phyloP scores from a whole-genome alignment of 1,284 basidiomycete genomes.

The Puccinia hordei region DNA sequence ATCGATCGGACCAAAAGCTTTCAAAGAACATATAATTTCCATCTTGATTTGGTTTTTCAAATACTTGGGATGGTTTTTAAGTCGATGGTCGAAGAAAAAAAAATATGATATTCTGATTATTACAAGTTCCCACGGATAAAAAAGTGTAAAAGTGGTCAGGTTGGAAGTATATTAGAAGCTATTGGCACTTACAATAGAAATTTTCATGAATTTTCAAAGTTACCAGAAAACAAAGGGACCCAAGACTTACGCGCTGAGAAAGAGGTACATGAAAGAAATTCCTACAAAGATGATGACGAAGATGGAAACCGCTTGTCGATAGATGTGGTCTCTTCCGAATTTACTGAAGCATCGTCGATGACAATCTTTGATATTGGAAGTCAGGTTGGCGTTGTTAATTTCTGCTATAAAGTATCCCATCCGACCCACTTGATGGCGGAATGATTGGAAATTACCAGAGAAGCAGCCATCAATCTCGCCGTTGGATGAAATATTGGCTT shows the following conservation, averaged over 20 bases:
- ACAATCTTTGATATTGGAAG: not conserved
- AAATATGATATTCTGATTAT: conserved; percentile 69
- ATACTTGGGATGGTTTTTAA: conserved; percentile 94
- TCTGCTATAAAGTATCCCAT: not conserved
- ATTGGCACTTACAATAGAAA: not conserved
- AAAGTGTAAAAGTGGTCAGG: not conserved
- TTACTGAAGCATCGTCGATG: conserved; percentile 6
- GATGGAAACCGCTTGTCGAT: conserved; percentile 78
- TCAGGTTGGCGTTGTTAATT: not conserved
- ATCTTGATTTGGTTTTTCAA: conserved; percentile 79
- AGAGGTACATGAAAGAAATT: conserved; percentile 77
- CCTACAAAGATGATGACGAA: conserved; percentile 75
- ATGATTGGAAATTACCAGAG: not conserved
- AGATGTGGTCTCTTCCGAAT: conserved; percentile 53
- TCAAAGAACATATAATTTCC: conserved; percentile 77
- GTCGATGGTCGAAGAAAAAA: conserved; percentile 90
- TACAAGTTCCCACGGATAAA: not conserved
- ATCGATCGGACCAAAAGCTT: conserved; percentile 70
- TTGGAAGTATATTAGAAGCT: not conserved
- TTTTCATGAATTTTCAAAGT: not conserved
- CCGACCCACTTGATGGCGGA: not conserved
- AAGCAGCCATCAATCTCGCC: not conserved
- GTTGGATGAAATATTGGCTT: not conserved
- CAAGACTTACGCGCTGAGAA: conserved; percentile 67
- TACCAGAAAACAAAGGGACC: not conserved